Base-by-base conservation (phyloP, 2,329 filamentous ascomycete species). In the Lojkania enalia region DNA sequence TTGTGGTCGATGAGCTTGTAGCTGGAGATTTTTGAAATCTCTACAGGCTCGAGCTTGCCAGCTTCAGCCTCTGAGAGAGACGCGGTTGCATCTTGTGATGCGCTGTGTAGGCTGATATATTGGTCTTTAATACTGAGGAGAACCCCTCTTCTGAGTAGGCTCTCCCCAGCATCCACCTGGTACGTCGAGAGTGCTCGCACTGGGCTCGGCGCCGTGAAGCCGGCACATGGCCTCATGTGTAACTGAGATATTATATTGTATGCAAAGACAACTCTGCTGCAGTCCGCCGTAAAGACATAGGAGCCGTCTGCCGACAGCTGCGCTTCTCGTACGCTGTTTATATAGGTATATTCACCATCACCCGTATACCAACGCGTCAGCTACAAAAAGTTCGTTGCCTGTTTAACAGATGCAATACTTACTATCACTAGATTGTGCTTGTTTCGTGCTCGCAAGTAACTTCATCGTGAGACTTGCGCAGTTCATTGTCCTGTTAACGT, bases 31-130 rank as follows among this genome's bases (percentile, higher is more conserved):
- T 55, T 50, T 23, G 55, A 55, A 21, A 64, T 64, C 20, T 64
- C 30, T 5, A 64, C 41, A 60, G 57, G 11, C 35, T 27, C n/a
- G 32, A 18, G 11, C 4, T 18, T 6, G 44, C 5, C 9, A 7
- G 33, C 12, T 13, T 43, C 25, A 4, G 15, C 7, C 7, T 29
- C 39, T 9, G 61, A 30, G 2, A 48, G 29, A 37, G 76, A 73
- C 42, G 74, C 72, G 14, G 84, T 63, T 2, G 77, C n/a, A n/a
- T n/a, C n/a, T n/a, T n/a, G n/a, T n/a, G n/a, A n/a, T n/a, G n/a
- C 77, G 37, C 83, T 84, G 46, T 74, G 68, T 12, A 85, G 67
- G 7, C 74, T 74, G 42, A 85, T 77, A 3, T 82, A 82, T 35
- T 79, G 75, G 48, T 82, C 76, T 20, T 74, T 68, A 4, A 74